Conservation (phyloP, 2,329 filamentous ascomycete species). For the Pseudogymnoascus verrucosus region DNA sequence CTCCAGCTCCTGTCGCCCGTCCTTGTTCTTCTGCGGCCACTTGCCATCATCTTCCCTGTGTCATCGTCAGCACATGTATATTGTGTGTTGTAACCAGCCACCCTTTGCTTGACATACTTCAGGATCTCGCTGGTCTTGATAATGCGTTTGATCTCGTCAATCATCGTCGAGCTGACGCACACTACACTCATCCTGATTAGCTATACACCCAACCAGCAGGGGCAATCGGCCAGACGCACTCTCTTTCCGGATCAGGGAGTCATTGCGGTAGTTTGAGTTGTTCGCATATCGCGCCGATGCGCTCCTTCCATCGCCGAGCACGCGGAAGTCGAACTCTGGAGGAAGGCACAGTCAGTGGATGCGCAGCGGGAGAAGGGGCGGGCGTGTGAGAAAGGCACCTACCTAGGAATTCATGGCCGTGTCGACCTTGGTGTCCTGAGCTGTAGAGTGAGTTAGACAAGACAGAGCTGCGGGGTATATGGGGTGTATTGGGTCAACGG, state of each 20-base stretch:
- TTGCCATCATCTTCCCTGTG: slow-evolving; percentile 91
- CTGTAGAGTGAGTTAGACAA: slow-evolving; percentile 40
- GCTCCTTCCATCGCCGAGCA: slow-evolving; percentile 84
- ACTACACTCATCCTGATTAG: slow-evolving; percentile 44
- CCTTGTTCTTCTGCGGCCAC: slow-evolving; percentile 99
- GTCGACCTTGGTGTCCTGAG: slow-evolving; percentile 93
- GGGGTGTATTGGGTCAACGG: background rate
- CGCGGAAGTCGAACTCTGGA: slow-evolving; percentile 90
- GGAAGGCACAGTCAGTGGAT: slow-evolving; percentile 22
- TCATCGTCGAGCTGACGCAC: slow-evolving; percentile 86
- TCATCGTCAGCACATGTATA: slow-evolving; percentile 20
- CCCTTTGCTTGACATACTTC: slow-evolving; percentile 53
- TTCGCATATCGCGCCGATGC: slow-evolving; percentile 95
- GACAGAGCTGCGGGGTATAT: slow-evolving; percentile 12
- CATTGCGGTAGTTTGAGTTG: slow-evolving; percentile 99
- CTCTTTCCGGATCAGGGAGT: slow-evolving; percentile 97
- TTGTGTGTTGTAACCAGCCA: background rate
- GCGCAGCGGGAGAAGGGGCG: background rate
- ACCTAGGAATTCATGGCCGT: slow-evolving; percentile 98
- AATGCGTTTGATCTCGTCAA: slow-evolving; percentile 93
- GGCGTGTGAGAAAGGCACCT: slow-evolving; percentile 43
- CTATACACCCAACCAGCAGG: background rate
- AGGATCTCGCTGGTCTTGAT: slow-evolving; percentile 96
- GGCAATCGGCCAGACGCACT: slow-evolving; percentile 51
- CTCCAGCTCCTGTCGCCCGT: slow-evolving; percentile 92